A percentile compares a stretch with the other conserved stretches of the same genome.
These are phyloP conservation scores for Xylaria sp. DNA, from an alignment of 2,329 filamentous ascomycete species.

Conservation along the genomic window DNA sequence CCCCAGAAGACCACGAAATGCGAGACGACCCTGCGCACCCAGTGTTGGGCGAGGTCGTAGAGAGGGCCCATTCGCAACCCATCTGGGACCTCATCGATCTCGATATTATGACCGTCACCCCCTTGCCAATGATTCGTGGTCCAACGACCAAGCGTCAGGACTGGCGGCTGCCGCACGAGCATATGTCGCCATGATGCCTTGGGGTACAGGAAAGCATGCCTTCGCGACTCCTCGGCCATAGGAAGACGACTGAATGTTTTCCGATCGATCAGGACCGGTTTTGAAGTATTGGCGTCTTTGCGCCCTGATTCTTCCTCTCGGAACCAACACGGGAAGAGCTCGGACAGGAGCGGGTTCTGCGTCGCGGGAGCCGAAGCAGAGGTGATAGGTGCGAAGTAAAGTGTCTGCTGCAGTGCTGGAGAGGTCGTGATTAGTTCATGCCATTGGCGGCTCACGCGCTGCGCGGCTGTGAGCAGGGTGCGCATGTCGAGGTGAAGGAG, in stretches of 20 bases:
- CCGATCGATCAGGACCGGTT: fast-evolving
- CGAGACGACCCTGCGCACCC: neutral
- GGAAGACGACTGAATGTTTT: neutral
- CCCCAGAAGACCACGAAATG: neutral
- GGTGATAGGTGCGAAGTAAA: conserved; percentile 2
- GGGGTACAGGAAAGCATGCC: conserved; percentile 1
- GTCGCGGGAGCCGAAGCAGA: neutral
- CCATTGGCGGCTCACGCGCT: conserved; percentile 16
- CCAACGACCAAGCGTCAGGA: neutral
- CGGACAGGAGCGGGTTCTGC: neutral
- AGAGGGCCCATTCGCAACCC: conserved; percentile 1
- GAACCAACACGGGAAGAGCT: conserved; percentile 8
- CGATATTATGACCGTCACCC: neutral
- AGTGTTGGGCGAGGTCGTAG: neutral
- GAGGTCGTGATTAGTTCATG: conserved; percentile 10
- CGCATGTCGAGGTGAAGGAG: conserved; percentile 16
- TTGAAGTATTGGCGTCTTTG: neutral
- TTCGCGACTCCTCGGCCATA: conserved; percentile 1
- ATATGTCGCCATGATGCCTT: conserved; percentile 11
- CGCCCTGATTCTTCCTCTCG: neutral
- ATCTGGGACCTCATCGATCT: neutral
- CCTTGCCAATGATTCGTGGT: neutral
- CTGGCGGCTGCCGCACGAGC: conserved; percentile 14
- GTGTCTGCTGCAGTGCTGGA: neutral
- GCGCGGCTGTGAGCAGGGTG: conserved; percentile 8